Percentiles rank a stretch among this genome's conserved stretches.
Conservation (phyloP, 345 rosid genomes). For the Hibiscus syriacus region DNA sequence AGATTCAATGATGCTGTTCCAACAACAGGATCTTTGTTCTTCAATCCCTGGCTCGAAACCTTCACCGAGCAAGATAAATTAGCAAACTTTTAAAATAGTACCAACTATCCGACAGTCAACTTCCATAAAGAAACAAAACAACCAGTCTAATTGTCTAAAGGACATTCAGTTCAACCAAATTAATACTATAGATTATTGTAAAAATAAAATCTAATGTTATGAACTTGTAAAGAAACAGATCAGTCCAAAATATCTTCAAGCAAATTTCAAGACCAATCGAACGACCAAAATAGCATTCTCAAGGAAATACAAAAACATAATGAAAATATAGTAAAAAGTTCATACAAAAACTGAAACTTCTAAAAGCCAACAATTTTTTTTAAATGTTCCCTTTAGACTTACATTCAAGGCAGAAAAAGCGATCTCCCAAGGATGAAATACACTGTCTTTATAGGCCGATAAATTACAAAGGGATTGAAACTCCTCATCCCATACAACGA, state of each 20-base stretch:
- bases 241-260: not conserved
- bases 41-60: conserved; percentile 57
- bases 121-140: conserved; percentile 2
- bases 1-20: conserved; percentile 58
- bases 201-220: not conserved
- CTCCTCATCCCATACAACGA: conserved; percentile 79
- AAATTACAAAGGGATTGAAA: conserved; percentile 63
- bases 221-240: no score
- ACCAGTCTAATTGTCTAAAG: not conserved
- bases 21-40: conserved; percentile 35
- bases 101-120: conserved; percentile 12
- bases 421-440: conserved; percentile 93
- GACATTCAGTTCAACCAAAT: no score
- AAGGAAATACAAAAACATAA: not conserved
- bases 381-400: no score
- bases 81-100: not conserved
- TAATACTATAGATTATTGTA: no score
- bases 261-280: not conserved
- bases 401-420: conserved; percentile 79
- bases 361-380: not conserved
- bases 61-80: conserved; percentile 19
- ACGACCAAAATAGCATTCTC: not conserved
- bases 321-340: not conserved
- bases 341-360: not conserved
- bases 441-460: conserved; percentile 60